Percentiles rank a stretch among this genome's conserved stretches.
These are phyloP conservation scores for Neurospora discreta DNA, from an alignment of 495 filamentous ascomycete species.

Conservation along the genomic window DNA sequence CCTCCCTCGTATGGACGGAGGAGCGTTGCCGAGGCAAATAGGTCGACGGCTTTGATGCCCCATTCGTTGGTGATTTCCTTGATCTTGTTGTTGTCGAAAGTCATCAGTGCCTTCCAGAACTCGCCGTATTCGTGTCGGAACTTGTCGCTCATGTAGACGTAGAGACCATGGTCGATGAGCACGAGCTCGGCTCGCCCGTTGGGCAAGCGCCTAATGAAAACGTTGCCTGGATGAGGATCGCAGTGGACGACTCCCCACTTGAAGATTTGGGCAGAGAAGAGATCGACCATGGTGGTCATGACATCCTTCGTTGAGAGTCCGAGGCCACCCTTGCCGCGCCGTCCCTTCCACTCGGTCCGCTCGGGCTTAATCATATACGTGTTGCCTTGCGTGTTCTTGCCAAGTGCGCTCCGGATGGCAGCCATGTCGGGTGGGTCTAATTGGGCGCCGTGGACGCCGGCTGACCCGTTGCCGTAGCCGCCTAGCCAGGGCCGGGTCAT, in stretches of 20 bases:
- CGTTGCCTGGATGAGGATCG: conserved; percentile 94
- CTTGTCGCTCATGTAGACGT: conserved; percentile 74
- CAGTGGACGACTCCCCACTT: conserved; percentile 90
- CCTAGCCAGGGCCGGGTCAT: conserved; percentile 67
- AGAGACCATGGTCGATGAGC: conserved; percentile 92
- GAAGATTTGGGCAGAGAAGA: conserved; percentile 95
- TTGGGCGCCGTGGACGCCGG: conserved; percentile 60
- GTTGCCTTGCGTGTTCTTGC: conserved; percentile 25
- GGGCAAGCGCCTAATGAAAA: conserved; percentile 81
- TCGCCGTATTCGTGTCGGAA: conserved; percentile 83
- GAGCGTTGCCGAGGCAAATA: conserved; percentile 84
- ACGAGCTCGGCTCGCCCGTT: conserved; percentile 77
- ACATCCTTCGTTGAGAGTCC: conserved; percentile 72
- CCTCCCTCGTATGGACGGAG: conserved; percentile 86
- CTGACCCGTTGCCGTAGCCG: conserved; percentile 60
- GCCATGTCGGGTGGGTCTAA: conserved; percentile 42
- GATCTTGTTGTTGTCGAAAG: conserved; percentile 82
- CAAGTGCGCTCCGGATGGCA: conserved; percentile 28
- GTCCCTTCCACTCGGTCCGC: conserved; percentile 66
- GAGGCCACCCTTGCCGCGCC: conserved; percentile 59
- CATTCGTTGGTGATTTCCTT: conserved; percentile 55
- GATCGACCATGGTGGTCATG: conserved; percentile 91
- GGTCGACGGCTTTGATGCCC: conserved; percentile 79
- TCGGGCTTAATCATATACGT: conserved; percentile 61
- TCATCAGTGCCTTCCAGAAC: conserved; percentile 90